A percentile compares a stretch with the other conserved stretches of the same genome.
Conservation (phyloP, 768 basidiomycete species). For the Phlebiopsis gigantea region DNA sequence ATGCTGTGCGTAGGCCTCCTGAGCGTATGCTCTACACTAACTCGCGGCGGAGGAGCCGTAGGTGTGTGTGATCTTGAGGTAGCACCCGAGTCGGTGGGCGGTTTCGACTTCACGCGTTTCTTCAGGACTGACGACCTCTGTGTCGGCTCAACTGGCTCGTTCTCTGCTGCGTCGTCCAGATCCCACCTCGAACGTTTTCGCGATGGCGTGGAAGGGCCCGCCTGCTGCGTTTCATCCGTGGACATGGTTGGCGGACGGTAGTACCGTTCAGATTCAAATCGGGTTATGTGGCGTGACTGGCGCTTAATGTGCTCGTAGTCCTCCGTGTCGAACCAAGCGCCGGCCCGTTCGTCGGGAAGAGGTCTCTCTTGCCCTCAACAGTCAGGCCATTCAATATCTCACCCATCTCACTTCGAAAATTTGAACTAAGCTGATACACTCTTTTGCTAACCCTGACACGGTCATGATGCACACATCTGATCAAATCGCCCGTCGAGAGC, state of each 20-base stretch:
- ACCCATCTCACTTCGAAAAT: too few species aligned
- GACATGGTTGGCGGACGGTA: constrained; percentile 7
- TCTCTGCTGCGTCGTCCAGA: constrained; percentile 38
- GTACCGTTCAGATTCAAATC: too few species aligned
- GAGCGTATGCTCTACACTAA: constrained; percentile 11
- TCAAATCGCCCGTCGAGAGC: too few species aligned
- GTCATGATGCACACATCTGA: too few species aligned
- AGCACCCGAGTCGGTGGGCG: constrained; percentile 18
- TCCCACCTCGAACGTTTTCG: constrained; percentile 79
- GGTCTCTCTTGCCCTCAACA: too few species aligned
- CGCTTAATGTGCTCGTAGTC: too few species aligned
- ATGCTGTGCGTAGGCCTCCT: constrained; percentile 43
- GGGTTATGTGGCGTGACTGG: too few species aligned
- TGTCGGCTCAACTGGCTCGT: constrained; percentile 26
- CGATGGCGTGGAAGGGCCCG: constrained; percentile 48
- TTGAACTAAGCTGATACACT: too few species aligned
- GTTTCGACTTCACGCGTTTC: constrained; percentile 47
- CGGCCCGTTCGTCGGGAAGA: too few species aligned
- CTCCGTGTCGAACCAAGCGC: too few species aligned
- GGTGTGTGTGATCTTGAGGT: constrained; percentile 18
- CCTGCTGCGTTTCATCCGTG: constrained; percentile 6
- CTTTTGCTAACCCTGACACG: too few species aligned
- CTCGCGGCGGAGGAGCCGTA: constrained; percentile 7
- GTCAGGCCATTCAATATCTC: too few species aligned
- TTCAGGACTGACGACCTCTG: constrained; percentile 37